These are phyloP conservation scores for Chlamydomonas sp. DNA, from an alignment of 139 green algal species.

Conservation along the genomic window DNA sequence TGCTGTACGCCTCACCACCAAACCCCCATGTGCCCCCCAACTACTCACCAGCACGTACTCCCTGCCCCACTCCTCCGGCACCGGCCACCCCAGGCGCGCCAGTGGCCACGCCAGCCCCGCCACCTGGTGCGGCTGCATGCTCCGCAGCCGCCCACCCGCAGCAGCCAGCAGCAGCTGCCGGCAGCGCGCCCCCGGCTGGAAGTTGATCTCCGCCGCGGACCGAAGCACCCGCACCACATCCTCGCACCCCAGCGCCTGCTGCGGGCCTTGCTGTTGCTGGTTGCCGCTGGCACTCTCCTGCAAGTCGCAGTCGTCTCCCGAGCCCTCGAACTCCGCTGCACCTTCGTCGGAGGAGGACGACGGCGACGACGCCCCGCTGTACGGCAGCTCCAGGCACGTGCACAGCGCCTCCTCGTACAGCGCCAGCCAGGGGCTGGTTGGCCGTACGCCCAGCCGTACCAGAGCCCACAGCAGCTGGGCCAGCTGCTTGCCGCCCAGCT, in stretches of 20 bases:
- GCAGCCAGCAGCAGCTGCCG: conserved; percentile 9
- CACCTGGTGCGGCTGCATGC: conserved; percentile 24
- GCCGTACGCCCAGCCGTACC: conserved; percentile 26
- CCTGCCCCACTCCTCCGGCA: not conserved
- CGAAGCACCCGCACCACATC: conserved; percentile 1
- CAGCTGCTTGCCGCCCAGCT: not conserved
- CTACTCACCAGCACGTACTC: conserved; percentile 1
- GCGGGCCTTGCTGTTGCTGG: no score
- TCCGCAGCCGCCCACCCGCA: not conserved
- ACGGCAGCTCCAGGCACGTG: not conserved
- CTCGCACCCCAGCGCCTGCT: not conserved
- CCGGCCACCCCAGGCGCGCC: not conserved
- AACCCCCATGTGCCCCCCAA: not conserved
- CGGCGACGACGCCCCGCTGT: no score
- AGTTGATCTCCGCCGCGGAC: conserved; percentile 5
- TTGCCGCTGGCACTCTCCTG: no score
- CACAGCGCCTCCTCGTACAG: conserved; percentile 25
- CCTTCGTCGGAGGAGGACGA: no score
- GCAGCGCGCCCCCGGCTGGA: conserved; percentile 17
- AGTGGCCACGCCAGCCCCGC: conserved; percentile 19
- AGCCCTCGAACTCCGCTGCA: no score
- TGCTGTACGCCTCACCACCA: no score
- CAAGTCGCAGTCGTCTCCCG: no score
- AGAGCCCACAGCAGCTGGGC: conserved; percentile 16
- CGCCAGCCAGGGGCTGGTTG: conserved; percentile 23